Conservation (phyloP, 2,329 filamentous ascomycete species). For the Diaporthe sp. region DNA sequence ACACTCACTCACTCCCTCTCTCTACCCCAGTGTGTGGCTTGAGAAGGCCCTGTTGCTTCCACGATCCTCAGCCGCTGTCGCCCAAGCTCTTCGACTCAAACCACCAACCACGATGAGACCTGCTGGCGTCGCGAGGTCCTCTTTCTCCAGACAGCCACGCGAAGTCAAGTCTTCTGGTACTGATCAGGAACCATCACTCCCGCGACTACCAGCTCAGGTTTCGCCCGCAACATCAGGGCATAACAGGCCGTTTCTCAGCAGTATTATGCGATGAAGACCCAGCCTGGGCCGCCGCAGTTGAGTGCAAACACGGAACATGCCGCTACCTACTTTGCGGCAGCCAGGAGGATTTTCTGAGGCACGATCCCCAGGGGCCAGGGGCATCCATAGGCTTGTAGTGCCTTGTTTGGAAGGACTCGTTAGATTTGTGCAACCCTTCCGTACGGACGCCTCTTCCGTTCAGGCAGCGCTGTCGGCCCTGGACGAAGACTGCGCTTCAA, state of each 20-base stretch:
- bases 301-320: constrained; percentile 14
- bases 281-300: constrained; percentile 7
- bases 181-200: not conserved
- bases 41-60: constrained; percentile 1
- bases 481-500: constrained; percentile 3
- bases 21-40: constrained; percentile 20
- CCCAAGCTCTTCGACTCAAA: not conserved
- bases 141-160: not conserved
- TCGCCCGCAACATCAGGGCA: not conserved
- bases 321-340: not conserved
- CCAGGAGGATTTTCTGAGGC: constrained; percentile 10
- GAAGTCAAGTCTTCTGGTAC: not conserved
- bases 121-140: not conserved
- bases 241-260: not conserved
- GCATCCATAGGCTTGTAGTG: not conserved
- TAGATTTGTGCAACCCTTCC: not conserved
- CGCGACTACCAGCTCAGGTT: not conserved
- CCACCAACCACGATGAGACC: not conserved
- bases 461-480: constrained; percentile 10
- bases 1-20: not conserved
- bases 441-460: not conserved
- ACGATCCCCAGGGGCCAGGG: not conserved
- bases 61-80: not conserved
- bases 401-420: constrained; percentile 1
- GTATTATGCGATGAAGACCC: constrained; percentile 16